These are phyloP conservation scores for Pseudogymnoascus destructans DNA, from an alignment of 2,329 filamentous ascomycete species.

Conservation along the genomic window DNA sequence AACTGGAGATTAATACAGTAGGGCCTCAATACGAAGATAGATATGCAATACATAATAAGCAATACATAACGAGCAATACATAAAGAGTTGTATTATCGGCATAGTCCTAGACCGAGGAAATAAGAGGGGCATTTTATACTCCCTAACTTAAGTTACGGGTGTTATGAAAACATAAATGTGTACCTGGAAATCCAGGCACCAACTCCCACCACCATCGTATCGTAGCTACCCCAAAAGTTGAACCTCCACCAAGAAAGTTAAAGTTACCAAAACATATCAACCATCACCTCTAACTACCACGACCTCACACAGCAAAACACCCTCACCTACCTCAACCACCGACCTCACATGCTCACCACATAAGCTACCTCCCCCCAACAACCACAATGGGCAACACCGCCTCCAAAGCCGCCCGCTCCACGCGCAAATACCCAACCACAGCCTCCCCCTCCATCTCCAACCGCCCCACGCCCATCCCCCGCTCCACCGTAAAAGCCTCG, in stretches of 20 bases:
- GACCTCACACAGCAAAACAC: not conserved
- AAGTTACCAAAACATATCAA: not conserved
- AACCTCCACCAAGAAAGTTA: conserved; percentile 2
- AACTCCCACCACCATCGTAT: not conserved
- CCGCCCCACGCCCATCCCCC: not conserved
- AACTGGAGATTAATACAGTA: not conserved
- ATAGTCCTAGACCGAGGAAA: not conserved
- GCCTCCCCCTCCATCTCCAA: not conserved
- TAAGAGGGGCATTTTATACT: not conserved
- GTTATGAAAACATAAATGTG: not conserved
- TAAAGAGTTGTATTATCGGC: not conserved
- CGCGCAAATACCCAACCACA: not conserved
- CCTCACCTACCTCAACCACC: not conserved
- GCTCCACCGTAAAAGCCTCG: not conserved
- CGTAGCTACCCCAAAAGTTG: conserved; percentile 2
- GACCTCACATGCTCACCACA: not conserved
- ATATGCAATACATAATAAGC: not conserved
- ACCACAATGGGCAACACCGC: not conserved
- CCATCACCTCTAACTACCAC: not conserved
- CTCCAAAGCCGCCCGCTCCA: conserved; percentile 2
- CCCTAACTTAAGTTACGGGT: no score
- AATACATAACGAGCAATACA: no score
- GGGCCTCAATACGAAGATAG: not conserved
- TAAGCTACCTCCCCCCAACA: not conserved
- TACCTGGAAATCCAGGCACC: not conserved